Base-by-base conservation (phyloP, 2,329 filamentous ascomycete species). In the Talaromyces islandicus region DNA sequence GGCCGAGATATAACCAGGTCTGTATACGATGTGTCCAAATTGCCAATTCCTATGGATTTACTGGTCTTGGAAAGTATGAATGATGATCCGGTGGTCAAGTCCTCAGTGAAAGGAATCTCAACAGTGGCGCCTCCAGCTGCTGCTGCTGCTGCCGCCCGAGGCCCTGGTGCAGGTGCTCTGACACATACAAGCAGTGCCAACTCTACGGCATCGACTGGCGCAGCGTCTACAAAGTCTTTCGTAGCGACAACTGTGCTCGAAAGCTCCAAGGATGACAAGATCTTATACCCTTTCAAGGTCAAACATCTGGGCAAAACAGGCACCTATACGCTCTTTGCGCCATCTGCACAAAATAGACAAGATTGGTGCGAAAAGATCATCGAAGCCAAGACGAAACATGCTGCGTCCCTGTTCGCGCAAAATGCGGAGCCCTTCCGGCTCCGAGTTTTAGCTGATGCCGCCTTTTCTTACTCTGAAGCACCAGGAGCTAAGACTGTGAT, bases 361-460 rank as follows among this genome's bases (percentile, higher is more conserved):
- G 91, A 96, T 54, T 99, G 95, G 95, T 96, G 91, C 69, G 86
- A 87, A 64, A 96, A 92, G 75, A 96, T 99, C 67, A 88, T 95
- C 52, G 89, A 96, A 73, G 94, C 94, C 32, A 99, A 99, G 80
- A 96, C 92, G 7, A 87, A 89, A 61, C 92, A 99, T 72, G 94
- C 94, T 24, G 88, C 91, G 56, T 90, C 92, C 3, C 80, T 97
- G 5, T 90, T 90, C 73, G 87, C 90, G 4, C 94, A 99, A 70
- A 96, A 97, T 70, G 93, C 94, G 0, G 94, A 99, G 73, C 94
- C 94, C 0, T 99, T 99, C 83, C 85, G 91, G 56, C 79, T 99
- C 7, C 87, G 91, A 24, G 92, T 99, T 9, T 88, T 99, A 71
- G 92, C 94, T 0, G 94, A 99, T 71, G 88, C 90, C 50, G 90